Conservation (phyloP, 805 yeast genomes). For the Nakazawaea anatomiae region DNA sequence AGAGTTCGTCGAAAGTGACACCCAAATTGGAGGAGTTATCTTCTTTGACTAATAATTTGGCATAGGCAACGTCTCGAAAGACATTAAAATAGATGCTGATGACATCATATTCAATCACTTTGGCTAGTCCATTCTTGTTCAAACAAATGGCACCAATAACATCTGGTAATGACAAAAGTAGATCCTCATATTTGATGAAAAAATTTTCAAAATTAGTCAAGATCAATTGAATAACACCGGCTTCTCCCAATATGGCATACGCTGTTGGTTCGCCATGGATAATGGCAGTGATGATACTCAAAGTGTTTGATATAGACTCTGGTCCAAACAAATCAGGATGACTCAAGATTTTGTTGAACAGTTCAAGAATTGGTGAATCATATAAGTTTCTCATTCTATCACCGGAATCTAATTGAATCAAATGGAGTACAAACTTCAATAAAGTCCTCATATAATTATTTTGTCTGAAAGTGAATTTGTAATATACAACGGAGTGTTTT, state of each 20-base stretch:
- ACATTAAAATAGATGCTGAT: slow-evolving; percentile 40
- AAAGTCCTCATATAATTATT: slow-evolving; percentile 52
- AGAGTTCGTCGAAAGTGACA: slow-evolving; percentile 66
- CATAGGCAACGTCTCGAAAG: slow-evolving; percentile 41
- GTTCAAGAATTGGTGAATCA: slow-evolving; percentile 70
- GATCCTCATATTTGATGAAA: slow-evolving; percentile 51
- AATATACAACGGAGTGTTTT: slow-evolving; percentile 40
- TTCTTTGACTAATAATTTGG: slow-evolving; percentile 47
- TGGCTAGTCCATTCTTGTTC: slow-evolving; percentile 63
- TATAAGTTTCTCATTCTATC: slow-evolving; percentile 80
- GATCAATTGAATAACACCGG: slow-evolving; percentile 62
- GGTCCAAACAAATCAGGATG: slow-evolving; percentile 64
- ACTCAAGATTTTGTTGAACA: slow-evolving; percentile 52
- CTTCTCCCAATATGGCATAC: slow-evolving; percentile 71
- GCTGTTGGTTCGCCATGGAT: slow-evolving; percentile 92
- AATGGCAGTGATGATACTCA: slow-evolving; percentile 62
- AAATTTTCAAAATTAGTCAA: slow-evolving; percentile 50
- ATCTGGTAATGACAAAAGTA: slow-evolving; percentile 61
- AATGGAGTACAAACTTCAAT: slow-evolving; percentile 55
- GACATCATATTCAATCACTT: slow-evolving; percentile 38
- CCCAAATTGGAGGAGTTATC: slow-evolving; percentile 58
- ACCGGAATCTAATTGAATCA: slow-evolving; percentile 71
- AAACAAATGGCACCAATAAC: slow-evolving; percentile 79
- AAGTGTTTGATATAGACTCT: slow-evolving; percentile 49
- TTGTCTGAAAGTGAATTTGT: slow-evolving; percentile 52